Percentiles rank a stretch among this genome's conserved stretches.
These are phyloP conservation scores for Neurospora sp. DNA, from an alignment of 495 filamentous ascomycete genomes.

Conservation along the genomic window DNA sequence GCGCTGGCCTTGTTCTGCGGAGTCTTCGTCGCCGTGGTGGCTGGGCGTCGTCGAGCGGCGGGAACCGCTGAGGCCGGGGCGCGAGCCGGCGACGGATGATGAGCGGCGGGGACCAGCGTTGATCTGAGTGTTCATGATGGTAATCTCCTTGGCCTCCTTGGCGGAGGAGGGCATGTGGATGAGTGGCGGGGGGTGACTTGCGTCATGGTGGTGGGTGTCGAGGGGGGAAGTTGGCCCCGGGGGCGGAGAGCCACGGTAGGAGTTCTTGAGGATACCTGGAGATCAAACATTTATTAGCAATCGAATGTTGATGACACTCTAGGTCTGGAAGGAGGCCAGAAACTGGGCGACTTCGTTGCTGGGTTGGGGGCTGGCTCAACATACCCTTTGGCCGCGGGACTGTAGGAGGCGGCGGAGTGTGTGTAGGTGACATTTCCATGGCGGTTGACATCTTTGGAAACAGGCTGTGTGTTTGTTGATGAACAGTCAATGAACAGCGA, in stretches of 20 bases:
- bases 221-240: slow-evolving; percentile 30
- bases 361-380: slow-evolving; percentile 6
- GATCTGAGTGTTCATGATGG: slow-evolving; percentile 82
- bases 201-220: slow-evolving; percentile 17
- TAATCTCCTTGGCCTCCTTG: slow-evolving; percentile 71
- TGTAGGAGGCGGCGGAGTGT: slow-evolving; percentile 33
- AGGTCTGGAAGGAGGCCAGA: background rate
- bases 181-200: slow-evolving; percentile 15
- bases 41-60: slow-evolving; percentile 46
- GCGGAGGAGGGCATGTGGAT: slow-evolving; percentile 28
- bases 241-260: slow-evolving; percentile 49
- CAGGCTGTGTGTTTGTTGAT: background rate
- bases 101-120: slow-evolving; percentile 88
- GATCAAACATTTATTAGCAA: background rate
- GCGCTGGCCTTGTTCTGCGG: slow-evolving; percentile 52
- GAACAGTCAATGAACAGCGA: background rate
- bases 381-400: slow-evolving; percentile 70
- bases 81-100: slow-evolving; percentile 53
- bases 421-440: slow-evolving; percentile 22
- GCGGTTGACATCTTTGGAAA: slow-evolving; percentile 26
- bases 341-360: background rate
- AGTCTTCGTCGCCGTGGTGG: slow-evolving; percentile 29
- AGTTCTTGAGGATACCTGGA: slow-evolving; percentile 92
- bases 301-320: background rate
- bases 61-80: slow-evolving; percentile 54